A percentile compares a stretch with the other conserved stretches of the same genome.
phyloP scores from a whole-genome alignment of 345 rosid genomes.

The Gossypium herbaceum region DNA sequence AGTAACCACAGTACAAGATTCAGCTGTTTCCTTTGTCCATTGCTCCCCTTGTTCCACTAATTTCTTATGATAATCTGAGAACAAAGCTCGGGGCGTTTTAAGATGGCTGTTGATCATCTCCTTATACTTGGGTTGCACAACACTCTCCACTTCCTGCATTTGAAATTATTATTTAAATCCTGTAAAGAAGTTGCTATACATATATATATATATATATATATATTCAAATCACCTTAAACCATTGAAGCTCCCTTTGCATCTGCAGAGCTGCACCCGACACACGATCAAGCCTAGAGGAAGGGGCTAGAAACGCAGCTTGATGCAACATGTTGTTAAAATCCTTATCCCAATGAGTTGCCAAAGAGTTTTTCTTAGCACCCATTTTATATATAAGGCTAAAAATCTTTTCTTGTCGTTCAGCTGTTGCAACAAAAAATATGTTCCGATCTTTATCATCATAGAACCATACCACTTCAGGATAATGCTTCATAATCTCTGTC shows the following conservation, averaged over 20 bases:
- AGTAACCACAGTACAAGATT: slow-evolving; percentile 50
- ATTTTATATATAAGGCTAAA: slow-evolving; percentile 58
- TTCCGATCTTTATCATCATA: slow-evolving; percentile 37
- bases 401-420: slow-evolving; percentile 67
- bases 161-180: neutral
- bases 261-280: slow-evolving; percentile 73
- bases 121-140: slow-evolving; percentile 60
- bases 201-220: neutral
- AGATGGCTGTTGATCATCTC: slow-evolving; percentile 43
- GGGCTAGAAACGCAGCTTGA: slow-evolving; percentile 59
- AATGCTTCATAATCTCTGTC: slow-evolving; percentile 42
- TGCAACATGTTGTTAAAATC: slow-evolving; percentile 59
- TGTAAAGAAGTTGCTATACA: too few relatives aligned
- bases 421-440: slow-evolving; percentile 51
- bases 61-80: slow-evolving; percentile 46
- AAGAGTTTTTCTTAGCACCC: slow-evolving; percentile 55
- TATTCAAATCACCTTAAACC: slow-evolving; percentile 54
- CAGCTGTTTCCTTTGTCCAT: slow-evolving; percentile 54
- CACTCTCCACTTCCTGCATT: slow-evolving; percentile 59
- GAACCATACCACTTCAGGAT: slow-evolving; percentile 58
- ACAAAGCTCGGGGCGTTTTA: slow-evolving; percentile 49
- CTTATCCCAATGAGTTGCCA: slow-evolving; percentile 43
- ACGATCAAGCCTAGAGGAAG: slow-evolving; percentile 50
- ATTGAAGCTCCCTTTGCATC: slow-evolving; percentile 77
- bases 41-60: slow-evolving; percentile 42